Conservation (phyloP, 768 basidiomycete genomes). For the Terana coerulea region DNA sequence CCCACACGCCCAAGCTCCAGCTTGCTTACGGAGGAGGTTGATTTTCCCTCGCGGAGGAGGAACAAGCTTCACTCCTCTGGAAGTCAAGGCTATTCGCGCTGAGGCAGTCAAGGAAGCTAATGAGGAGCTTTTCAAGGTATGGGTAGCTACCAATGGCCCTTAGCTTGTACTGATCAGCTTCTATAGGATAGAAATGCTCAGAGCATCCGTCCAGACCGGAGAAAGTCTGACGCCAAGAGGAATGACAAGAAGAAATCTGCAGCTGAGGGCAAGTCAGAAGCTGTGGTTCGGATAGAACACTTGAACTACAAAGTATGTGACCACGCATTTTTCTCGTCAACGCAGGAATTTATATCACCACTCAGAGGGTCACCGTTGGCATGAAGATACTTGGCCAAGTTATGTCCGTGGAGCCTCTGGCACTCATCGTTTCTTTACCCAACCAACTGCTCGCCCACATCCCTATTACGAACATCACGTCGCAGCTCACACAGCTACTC, state of each 20-base stretch:
- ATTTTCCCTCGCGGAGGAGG: slow-evolving; percentile 97
- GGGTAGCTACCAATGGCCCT: slow-evolving; percentile 5
- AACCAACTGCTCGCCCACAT: slow-evolving; percentile 92
- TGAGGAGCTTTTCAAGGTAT: slow-evolving; percentile 69
- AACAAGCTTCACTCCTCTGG: slow-evolving; percentile 80
- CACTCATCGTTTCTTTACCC: slow-evolving; percentile 90
- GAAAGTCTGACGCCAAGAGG: slow-evolving; percentile 40
- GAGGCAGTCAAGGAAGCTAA: slow-evolving; percentile 87
- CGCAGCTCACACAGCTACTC: slow-evolving; percentile 68
- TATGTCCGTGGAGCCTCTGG: slow-evolving; percentile 80
- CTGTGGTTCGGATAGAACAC: slow-evolving; percentile 72
- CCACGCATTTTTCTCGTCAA: no score
- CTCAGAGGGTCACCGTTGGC: slow-evolving; percentile 71
- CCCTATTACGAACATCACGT: slow-evolving; percentile 89
- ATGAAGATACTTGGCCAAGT: slow-evolving; percentile 91
- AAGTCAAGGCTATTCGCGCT: slow-evolving; percentile 80
- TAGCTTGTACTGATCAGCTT: not conserved
- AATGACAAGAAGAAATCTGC: slow-evolving; percentile 23
- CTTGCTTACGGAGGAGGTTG: slow-evolving; percentile 64
- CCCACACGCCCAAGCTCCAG: slow-evolving; percentile 33
- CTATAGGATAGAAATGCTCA: slow-evolving; percentile 36
- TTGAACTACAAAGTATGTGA: slow-evolving; percentile 82
- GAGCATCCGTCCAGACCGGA: slow-evolving; percentile 40
- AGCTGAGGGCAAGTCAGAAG: slow-evolving; percentile 45
- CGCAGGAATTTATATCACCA: slow-evolving; percentile 11